A percentile compares a stretch with the other conserved stretches of the same genome.
Conservation (phyloP, 495 filamentous ascomycete species). For the Tuber umbilicatum region DNA sequence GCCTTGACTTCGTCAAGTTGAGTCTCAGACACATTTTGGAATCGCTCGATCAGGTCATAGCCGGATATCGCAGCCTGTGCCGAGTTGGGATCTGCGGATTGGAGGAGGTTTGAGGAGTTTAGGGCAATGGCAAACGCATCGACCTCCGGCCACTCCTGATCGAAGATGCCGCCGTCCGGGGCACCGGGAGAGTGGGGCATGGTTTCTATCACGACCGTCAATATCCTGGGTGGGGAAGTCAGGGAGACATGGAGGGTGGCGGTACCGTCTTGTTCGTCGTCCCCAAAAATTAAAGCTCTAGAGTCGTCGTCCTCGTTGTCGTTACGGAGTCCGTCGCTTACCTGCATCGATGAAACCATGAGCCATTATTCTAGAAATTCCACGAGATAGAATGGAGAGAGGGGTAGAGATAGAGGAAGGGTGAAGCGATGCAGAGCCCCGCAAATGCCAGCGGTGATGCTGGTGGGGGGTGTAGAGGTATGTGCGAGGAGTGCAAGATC, state of each 20-base stretch:
- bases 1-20: constrained; percentile 43
- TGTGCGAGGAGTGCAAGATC: constrained; percentile 17
- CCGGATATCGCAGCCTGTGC: constrained; percentile 16
- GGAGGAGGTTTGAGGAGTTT: constrained; percentile 49
- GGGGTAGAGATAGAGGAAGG: constrained; percentile 18
- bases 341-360: constrained; percentile 28
- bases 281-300: constrained; percentile 22
- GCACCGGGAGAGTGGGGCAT: constrained; percentile 24
- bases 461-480: constrained; percentile 11
- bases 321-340: constrained; percentile 35
- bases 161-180: constrained; percentile 21
- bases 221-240: constrained; percentile 6
- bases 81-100: constrained; percentile 15
- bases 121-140: constrained; percentile 60
- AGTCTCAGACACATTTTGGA: constrained; percentile 33
- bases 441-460: constrained; percentile 24
- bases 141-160: constrained; percentile 46
- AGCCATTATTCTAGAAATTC: constrained; percentile 40
- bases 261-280: constrained; percentile 35
- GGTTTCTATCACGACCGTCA: constrained; percentile 27
- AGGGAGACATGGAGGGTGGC: constrained; percentile 8
- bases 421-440: constrained; percentile 24
- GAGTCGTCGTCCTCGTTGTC: constrained; percentile 39
- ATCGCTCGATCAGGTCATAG: constrained; percentile 23
- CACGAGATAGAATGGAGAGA: constrained; percentile 18